A percentile compares a stretch with the other conserved stretches of the same genome.
These are phyloP conservation scores for Pouteria glomerata DNA, from an alignment of 148 eudicot genomes.

Conservation along the genomic window DNA sequence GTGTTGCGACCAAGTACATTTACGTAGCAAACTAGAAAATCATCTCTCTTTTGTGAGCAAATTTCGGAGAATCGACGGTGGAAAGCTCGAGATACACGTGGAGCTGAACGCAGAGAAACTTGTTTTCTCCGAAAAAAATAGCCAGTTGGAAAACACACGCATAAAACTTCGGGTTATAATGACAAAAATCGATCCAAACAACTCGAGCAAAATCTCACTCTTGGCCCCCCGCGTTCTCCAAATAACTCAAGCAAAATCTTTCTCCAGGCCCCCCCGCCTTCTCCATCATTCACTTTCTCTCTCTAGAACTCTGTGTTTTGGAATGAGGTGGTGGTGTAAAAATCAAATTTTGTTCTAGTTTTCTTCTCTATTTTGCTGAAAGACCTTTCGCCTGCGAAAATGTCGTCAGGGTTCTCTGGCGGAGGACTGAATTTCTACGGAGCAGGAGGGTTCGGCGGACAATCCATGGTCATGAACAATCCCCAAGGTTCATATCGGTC, in stretches of 20 bases:
- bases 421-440: conserved; percentile 28
- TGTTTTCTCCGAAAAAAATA: not conserved
- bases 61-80: not conserved
- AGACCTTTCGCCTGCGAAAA: conserved; percentile 12
- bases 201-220: not conserved
- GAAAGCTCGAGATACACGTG: not conserved
- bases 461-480: conserved; percentile 18
- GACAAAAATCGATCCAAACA: conserved; percentile 32
- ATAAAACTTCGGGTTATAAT: conserved; percentile 16
- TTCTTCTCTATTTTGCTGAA: not conserved
- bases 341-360: not conserved
- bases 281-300: not conserved
- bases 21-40: too few species aligned
- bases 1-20: too few species aligned
- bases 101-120: not conserved
- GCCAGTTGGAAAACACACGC: not conserved
- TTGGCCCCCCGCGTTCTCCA: too few species aligned
- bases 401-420: conserved; percentile 66
- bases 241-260: not conserved
- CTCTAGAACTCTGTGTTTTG: conserved; percentile 23
- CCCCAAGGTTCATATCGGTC: conserved; percentile 20
- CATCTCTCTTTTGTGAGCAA: too few species aligned
- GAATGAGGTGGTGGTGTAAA: conserved; percentile 26
- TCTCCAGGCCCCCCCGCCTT: not conserved
- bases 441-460: conserved; percentile 19